Evolutionary conservation across 208 protist species (phyloP), one percentile per base, ranked within the genome.

Genomic region (Porcisia deanei): DNA sequence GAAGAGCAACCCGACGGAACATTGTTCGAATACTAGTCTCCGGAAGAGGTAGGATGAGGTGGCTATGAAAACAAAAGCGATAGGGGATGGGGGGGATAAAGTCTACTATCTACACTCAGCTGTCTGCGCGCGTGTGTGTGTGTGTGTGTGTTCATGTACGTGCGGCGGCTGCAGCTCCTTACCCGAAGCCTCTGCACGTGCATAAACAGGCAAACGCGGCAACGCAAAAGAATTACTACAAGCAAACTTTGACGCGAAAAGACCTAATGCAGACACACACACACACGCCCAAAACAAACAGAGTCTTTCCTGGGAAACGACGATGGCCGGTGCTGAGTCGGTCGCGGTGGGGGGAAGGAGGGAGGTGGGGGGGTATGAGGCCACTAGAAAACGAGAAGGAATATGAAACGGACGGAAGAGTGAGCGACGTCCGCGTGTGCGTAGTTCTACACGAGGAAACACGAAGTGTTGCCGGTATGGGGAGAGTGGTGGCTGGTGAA

Each of bases 1-100:
- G 78, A 45, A 80, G 69, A 60, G 75, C 73, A 43, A 82, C 61
- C 57, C 77, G 81, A 57, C 79, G 82, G 69, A 83, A 85, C 75
- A 79, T 85, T 57, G 54, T n/a, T 45, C 8, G 9, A 67, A 37
- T 67, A 67, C 41, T n/a, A 49, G 39, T 37, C 61, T 3, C 61
- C 12, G 41, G 45, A 43, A 18, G 39, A 67, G 22, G 34, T 47
- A 18, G 1, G 61, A 10, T 67, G 9, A 7, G 47, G 34, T 54
- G 20, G n/a, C 49, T 30, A 77, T 22, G 68, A 34, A 45, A 61
- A 73, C 12, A 49, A 58, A 43, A 25, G 22, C 9, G 75, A 25
- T 49, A 61, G 53, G 68, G 45, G 57, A 43, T 10, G 20, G 68
- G 18, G 14, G 49, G 9, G 41, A 47, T 10, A 8, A 41, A 47